Evolutionary conservation across 2,329 filamentous ascomycete species (phyloP).

Genomic region (Anthostomella pinea): DNA sequence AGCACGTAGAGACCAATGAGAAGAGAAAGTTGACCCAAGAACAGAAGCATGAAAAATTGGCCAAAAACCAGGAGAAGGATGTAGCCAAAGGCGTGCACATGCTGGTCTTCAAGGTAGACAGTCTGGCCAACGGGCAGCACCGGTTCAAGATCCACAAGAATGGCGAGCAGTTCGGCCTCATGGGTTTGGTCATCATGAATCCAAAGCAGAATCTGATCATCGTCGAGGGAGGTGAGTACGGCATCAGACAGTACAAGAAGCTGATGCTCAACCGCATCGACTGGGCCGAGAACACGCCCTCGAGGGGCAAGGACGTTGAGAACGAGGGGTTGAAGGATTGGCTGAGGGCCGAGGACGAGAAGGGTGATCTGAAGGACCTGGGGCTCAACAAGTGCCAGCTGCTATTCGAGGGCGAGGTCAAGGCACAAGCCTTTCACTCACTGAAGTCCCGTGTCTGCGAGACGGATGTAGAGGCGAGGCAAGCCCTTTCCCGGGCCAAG

Average conservation of each 20-base stretch:
- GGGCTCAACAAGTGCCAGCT: slow-evolving; percentile 77
- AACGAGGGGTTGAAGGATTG: slow-evolving; percentile 62
- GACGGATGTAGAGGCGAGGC: slow-evolving; percentile 83
- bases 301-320: slow-evolving; percentile 59
- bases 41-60: slow-evolving; percentile 79
- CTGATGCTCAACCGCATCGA: slow-evolving; percentile 91
- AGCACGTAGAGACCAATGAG: slow-evolving; percentile 77
- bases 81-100: slow-evolving; percentile 81
- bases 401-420: slow-evolving; percentile 89
- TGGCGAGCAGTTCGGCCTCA: slow-evolving; percentile 82
- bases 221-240: slow-evolving; percentile 85
- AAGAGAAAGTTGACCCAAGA: slow-evolving; percentile 87
- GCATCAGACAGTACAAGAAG: slow-evolving; percentile 82
- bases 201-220: slow-evolving; percentile 86
- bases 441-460: slow-evolving; percentile 92
- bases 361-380: slow-evolving; percentile 77
- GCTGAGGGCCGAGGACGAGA: slow-evolving; percentile 76
- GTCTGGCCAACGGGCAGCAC: slow-evolving; percentile 87
- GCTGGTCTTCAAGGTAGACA: slow-evolving; percentile 85
- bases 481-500: slow-evolving; percentile 74
- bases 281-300: slow-evolving; percentile 85
- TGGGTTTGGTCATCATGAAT: slow-evolving; percentile 88
- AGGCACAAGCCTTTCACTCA: slow-evolving; percentile 75
- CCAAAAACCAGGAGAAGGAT: slow-evolving; percentile 80
- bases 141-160: slow-evolving; percentile 92